Percentiles rank a stretch among this genome's conserved stretches.
These are phyloP conservation scores for Backusella sp. DNA, from an alignment of 192 early-diverging fungal genomes.

Conservation along the genomic window DNA sequence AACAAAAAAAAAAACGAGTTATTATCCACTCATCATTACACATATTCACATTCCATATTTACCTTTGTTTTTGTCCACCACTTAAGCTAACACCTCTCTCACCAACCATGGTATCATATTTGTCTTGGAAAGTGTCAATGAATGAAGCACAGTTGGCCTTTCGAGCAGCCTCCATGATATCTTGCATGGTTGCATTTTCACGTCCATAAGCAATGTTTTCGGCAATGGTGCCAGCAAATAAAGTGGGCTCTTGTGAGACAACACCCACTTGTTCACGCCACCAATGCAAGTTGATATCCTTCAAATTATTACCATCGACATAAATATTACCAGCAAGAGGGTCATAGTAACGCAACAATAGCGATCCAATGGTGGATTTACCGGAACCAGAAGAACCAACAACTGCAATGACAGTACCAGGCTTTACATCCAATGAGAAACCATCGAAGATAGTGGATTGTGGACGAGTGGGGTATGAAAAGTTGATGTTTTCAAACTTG, in stretches of 20 bases:
- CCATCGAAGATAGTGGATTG: constrained; percentile 51
- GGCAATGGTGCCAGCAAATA: constrained; percentile 67
- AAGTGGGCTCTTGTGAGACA: constrained; percentile 72
- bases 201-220: constrained; percentile 72
- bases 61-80: constrained; percentile 53
- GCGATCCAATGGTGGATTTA: constrained; percentile 61
- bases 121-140: constrained; percentile 52
- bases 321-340: constrained; percentile 52
- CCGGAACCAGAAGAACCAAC: constrained; percentile 62
- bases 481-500: constrained; percentile 55
- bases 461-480: constrained; percentile 67
- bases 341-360: constrained; percentile 77
- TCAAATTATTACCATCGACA: constrained; percentile 59
- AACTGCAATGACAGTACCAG: constrained; percentile 54
- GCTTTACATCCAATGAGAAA: constrained; percentile 51
- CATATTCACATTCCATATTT: background rate
- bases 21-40: background rate
- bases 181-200: constrained; percentile 54
- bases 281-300: constrained; percentile 50
- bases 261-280: constrained; percentile 64
- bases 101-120: constrained; percentile 50
- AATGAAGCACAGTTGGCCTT: constrained; percentile 76
- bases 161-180: constrained; percentile 66
- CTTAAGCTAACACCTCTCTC: constrained; percentile 43
- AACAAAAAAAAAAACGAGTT: background rate